Percentiles rank a stretch among this genome's conserved stretches.
phyloP scores from a whole-genome alignment of 1,139 yeast species.

The Suhomyces anneliseae region DNA sequence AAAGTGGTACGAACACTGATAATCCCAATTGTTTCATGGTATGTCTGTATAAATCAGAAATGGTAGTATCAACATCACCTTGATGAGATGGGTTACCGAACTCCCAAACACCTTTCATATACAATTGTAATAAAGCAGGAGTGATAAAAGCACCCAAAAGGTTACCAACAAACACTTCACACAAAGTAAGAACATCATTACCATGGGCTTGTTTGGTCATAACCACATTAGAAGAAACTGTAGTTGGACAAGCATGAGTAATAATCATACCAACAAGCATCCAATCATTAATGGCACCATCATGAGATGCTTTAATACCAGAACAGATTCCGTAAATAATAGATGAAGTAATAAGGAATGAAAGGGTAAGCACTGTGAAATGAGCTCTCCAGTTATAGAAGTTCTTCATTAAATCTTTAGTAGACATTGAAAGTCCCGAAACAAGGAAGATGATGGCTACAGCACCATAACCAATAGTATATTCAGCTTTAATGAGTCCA shows the following conservation, averaged over 20 bases:
- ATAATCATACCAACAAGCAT: conserved; percentile 76
- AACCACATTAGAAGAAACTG: conserved; percentile 86
- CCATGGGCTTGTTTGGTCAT: conserved; percentile 89
- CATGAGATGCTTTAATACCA: conserved; percentile 62
- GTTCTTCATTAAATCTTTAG: conserved; percentile 58
- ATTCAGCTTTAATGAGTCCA: conserved; percentile 72
- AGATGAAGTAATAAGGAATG: conserved; percentile 74
- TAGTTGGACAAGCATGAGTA: conserved; percentile 86
- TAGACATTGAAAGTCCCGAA: conserved; percentile 75
- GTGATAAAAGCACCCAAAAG: conserved; percentile 82
- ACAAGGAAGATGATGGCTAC: conserved; percentile 82
- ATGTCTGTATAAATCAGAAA: conserved; percentile 60
- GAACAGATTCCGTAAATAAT: conserved; percentile 73
- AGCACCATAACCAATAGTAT: conserved; percentile 80
- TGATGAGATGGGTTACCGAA: conserved; percentile 79
- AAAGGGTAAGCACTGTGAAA: conserved; percentile 61
- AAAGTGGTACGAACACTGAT: conserved; percentile 78
- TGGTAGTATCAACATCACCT: conserved; percentile 43
- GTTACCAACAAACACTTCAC: conserved; percentile 86
- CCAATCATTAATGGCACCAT: conserved; percentile 65
- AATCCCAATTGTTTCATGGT: conserved; percentile 88
- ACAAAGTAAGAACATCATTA: conserved; percentile 71
- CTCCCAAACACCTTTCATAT: conserved; percentile 57
- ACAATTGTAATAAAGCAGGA: conserved; percentile 80
- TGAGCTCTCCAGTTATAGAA: conserved; percentile 82